phyloP scores from a whole-genome alignment of 148 eudicot species.

The Dianthus caryophyllus region DNA sequence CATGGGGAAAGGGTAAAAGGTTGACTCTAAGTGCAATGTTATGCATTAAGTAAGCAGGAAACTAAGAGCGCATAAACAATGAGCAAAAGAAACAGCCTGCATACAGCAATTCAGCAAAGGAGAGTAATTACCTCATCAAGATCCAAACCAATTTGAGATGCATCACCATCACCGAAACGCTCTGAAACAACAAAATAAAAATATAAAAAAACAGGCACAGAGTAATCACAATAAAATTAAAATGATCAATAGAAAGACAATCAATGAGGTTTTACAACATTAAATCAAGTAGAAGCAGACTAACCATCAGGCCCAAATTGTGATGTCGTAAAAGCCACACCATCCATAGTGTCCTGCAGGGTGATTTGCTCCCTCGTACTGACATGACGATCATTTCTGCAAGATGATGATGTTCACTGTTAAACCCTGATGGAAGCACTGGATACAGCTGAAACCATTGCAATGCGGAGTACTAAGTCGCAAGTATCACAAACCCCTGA shows the following conservation, averaged over 20 bases:
- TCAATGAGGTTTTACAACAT: neutral
- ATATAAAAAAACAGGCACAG: neutral
- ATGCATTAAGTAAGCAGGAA: too few species aligned
- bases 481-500: slow-evolving; percentile 55
- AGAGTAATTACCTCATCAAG: slow-evolving; percentile 73
- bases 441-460: neutral
- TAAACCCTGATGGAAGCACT: neutral
- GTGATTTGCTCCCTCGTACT: slow-evolving; percentile 97
- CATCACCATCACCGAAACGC: slow-evolving; percentile 96
- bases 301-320: slow-evolving; percentile 92
- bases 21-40: neutral
- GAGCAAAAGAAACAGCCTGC: neutral
- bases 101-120: neutral
- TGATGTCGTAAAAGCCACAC: slow-evolving; percentile 65
- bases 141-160: slow-evolving; percentile 73
- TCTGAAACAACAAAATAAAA: slow-evolving; percentile 39
- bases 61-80: neutral
- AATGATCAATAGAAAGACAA: neutral
- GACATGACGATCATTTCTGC: slow-evolving; percentile 94
- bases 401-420: slow-evolving; percentile 2
- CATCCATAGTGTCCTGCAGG: slow-evolving; percentile 86
- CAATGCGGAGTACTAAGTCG: neutral
- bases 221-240: neutral
- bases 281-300: slow-evolving; percentile 25
- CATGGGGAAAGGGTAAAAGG: neutral